phyloP scores from a whole-genome alignment of 495 filamentous ascomycete genomes.

The Lichenothelia convexa region DNA sequence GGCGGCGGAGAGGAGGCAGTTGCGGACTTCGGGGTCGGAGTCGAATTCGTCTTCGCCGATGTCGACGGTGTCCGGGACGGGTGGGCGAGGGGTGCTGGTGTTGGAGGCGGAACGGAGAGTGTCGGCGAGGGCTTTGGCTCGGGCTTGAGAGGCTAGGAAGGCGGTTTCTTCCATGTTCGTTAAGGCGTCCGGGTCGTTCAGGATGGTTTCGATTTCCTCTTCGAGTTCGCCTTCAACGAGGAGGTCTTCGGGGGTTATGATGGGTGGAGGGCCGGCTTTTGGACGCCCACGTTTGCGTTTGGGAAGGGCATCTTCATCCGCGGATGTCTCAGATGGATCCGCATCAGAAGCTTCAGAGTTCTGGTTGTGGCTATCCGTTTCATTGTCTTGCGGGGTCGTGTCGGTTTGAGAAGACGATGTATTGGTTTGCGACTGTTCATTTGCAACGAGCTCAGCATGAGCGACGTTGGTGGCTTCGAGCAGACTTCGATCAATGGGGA shows the following conservation, averaged over 20 bases:
- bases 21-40: slow-evolving; percentile 65
- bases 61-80: not conserved
- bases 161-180: slow-evolving; percentile 4
- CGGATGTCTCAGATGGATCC: not conserved
- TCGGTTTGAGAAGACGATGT: no score
- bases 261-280: slow-evolving; percentile 1
- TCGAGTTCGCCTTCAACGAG: slow-evolving; percentile 17
- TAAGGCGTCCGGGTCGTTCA: not conserved
- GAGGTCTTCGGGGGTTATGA: slow-evolving; percentile 17
- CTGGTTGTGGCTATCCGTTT: no score
- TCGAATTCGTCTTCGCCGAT: slow-evolving; percentile 51
- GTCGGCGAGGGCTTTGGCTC: slow-evolving; percentile 2
- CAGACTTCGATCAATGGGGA: slow-evolving; percentile 23
- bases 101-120: not conserved
- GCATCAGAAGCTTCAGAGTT: no score
- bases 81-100: not conserved
- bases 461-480: slow-evolving; percentile 6
- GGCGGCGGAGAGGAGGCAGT: slow-evolving; percentile 48
- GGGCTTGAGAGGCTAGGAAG: slow-evolving; percentile 4
- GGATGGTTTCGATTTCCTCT: slow-evolving; percentile 14
- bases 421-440: slow-evolving; percentile 1
- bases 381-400: no score
- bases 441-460: slow-evolving; percentile 6
- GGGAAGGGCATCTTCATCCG: slow-evolving; percentile 3
- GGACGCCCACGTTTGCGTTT: slow-evolving; percentile 6